Percentiles rank a stretch among this genome's conserved stretches.
These are phyloP conservation scores for Claviceps sp. DNA, from an alignment of 2,329 filamentous ascomycete genomes.

Conservation along the genomic window DNA sequence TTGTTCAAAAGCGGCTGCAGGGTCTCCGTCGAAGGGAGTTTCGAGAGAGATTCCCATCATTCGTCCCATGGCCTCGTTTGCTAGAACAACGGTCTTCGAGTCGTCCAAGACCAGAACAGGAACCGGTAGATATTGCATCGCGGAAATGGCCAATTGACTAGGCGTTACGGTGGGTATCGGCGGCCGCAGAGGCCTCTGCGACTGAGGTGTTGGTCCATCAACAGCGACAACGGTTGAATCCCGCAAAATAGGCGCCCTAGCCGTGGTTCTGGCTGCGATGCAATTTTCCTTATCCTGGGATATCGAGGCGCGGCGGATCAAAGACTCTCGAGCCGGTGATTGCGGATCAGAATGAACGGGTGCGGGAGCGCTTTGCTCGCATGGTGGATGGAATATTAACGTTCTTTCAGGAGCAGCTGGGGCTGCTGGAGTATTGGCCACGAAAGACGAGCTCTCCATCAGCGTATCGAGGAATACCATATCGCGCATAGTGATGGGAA, in stretches of 20 bases:
- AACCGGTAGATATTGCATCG: conserved; percentile 61
- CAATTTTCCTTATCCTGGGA: conserved; percentile 14
- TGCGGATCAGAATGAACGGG: background rate
- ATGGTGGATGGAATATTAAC: background rate
- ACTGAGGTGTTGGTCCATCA: conserved; percentile 18
- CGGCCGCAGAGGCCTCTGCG: conserved; percentile 25
- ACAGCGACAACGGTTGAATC: conserved; percentile 13
- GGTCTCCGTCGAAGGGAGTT: conserved; percentile 25
- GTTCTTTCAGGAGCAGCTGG: conserved; percentile 12
- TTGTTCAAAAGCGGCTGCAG: conserved; percentile 37
- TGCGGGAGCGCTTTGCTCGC: background rate
- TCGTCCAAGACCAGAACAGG: conserved; percentile 56
- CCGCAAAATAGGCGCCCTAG: conserved; percentile 15
- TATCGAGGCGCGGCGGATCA: background rate
- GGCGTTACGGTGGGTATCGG: conserved; percentile 34
- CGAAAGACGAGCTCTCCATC: conserved; percentile 16
- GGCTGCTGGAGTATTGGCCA: conserved; percentile 13
- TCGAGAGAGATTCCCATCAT: conserved; percentile 41
- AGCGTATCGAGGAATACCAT: conserved; percentile 20
- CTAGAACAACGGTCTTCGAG: conserved; percentile 55
- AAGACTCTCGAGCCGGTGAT: background rate
- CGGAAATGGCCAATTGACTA: conserved; percentile 47
- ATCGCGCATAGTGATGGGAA: conserved; percentile 13
- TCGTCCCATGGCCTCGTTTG: conserved; percentile 63
- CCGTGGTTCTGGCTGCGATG: conserved; percentile 15